Evolutionary conservation across 148 eudicot species (phyloP).

Genomic region (Silene latifolia): DNA sequence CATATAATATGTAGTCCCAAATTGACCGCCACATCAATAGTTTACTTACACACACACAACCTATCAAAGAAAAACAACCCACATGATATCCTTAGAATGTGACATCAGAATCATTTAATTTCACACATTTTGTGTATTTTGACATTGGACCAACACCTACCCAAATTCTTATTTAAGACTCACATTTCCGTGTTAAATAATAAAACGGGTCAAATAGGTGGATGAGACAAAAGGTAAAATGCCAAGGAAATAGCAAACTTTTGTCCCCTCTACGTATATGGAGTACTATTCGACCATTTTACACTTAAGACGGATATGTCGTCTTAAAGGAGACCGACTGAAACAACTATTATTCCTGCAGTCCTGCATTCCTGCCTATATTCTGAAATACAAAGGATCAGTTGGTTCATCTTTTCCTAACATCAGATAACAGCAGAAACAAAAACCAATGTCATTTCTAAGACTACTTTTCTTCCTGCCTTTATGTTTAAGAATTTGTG

Average conservation of each 20-base stretch:
- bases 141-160: neutral
- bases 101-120: neutral
- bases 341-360: neutral
- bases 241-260: too few species aligned
- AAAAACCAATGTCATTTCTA: conserved; percentile 3
- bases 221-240: too few species aligned
- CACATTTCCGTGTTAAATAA: too few species aligned
- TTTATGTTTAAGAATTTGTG: neutral
- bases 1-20: neutral
- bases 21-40: neutral
- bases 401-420: neutral
- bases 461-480: neutral
- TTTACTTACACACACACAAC: neutral
- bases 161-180: too few species aligned
- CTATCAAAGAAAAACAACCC: neutral
- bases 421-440: neutral
- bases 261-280: too few species aligned
- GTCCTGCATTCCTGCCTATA: neutral
- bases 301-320: too few species aligned
- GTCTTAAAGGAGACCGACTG: too few species aligned
- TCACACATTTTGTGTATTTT: neutral
- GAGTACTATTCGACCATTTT: too few species aligned
- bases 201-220: too few species aligned
- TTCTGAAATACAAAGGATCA: neutral
- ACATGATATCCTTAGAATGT: neutral